These are phyloP conservation scores for Aciculoconidium aculeatum DNA, from an alignment of 805 yeast species.

Conservation along the genomic window DNA sequence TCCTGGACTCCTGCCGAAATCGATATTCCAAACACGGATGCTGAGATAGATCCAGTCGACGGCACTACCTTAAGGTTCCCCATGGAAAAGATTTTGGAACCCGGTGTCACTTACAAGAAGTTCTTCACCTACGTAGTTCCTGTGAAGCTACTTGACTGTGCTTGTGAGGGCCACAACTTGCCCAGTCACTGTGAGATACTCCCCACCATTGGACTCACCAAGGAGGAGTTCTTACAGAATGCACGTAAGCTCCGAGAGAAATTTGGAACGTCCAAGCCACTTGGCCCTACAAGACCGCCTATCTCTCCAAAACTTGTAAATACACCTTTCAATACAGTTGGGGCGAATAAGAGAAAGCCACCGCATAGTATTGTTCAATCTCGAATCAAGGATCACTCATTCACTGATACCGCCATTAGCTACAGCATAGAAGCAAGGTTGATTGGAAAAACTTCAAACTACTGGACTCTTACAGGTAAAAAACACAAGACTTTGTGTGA, in stretches of 20 bases:
- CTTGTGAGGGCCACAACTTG: conserved; percentile 21
- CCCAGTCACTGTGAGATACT: conserved; percentile 18
- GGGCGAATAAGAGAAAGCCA: too few species aligned
- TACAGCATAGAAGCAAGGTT: conserved; percentile 24
- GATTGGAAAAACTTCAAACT: conserved; percentile 19
- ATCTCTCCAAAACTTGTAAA: too few species aligned
- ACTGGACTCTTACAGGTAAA: conserved; percentile 9
- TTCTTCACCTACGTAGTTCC: conserved; percentile 23
- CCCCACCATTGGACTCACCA: conserved; percentile 22
- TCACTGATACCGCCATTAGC: conserved; percentile 23
- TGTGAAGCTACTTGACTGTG: conserved; percentile 21
- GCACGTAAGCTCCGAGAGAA: conserved; percentile 7
- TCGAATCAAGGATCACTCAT: conserved; percentile 19
- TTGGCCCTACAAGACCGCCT: too few species aligned
- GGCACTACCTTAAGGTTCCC: conserved; percentile 14
- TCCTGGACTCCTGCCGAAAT: conserved; percentile 25
- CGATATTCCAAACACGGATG: conserved; percentile 6
- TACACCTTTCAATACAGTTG: too few species aligned
- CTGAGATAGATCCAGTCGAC: conserved; percentile 17
- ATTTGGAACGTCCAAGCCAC: too few species aligned
- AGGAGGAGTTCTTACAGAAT: conserved; percentile 18
- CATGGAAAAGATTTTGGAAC: conserved; percentile 13
- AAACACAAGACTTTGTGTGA: conserved; percentile 5
- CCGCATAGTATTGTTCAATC: conserved; percentile 4
- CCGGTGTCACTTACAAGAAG: conserved; percentile 21